Percentiles rank a stretch among this genome's conserved stretches.
Evolutionary conservation across 495 filamentous ascomycete species (phyloP).

Genomic region (Emericellopsis terricola): DNA sequence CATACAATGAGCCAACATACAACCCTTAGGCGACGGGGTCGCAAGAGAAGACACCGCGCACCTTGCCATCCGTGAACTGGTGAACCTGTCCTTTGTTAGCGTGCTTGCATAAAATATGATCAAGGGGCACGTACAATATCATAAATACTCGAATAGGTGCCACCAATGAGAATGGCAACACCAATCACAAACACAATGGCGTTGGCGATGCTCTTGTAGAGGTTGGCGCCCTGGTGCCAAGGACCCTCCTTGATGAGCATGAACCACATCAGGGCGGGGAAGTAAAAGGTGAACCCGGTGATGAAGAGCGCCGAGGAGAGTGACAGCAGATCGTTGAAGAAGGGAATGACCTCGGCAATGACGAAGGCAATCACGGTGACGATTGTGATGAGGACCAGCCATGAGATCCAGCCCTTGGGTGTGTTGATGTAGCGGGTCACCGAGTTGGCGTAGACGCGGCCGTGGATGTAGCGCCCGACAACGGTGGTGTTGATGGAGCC

Average conservation of each 20-base stretch:
- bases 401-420: conserved; percentile 35
- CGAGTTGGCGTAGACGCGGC: conserved; percentile 37
- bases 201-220: conserved; percentile 27
- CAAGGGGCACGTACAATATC: conserved; percentile 29
- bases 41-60: not conserved
- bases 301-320: conserved; percentile 44
- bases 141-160: conserved; percentile 37
- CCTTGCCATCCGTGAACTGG: not conserved
- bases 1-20: no score
- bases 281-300: conserved; percentile 45
- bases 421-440: conserved; percentile 41
- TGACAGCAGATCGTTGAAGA: conserved; percentile 48
- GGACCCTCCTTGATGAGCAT: conserved; percentile 37
- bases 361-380: conserved; percentile 53
- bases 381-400: conserved; percentile 37
- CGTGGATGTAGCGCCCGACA: conserved; percentile 44
- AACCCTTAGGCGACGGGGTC: not conserved
- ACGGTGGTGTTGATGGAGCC: conserved; percentile 45
- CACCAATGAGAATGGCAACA: conserved; percentile 32
- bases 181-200: conserved; percentile 34
- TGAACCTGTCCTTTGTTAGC: not conserved
- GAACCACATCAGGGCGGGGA: conserved; percentile 49
- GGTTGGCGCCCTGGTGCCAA: conserved; percentile 26
- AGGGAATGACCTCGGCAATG: conserved; percentile 53
- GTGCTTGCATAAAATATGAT: not conserved